Base-by-base conservation (phyloP, 2,329 filamentous ascomycete genomes). In the Allantophomopsis lycopodina region DNA sequence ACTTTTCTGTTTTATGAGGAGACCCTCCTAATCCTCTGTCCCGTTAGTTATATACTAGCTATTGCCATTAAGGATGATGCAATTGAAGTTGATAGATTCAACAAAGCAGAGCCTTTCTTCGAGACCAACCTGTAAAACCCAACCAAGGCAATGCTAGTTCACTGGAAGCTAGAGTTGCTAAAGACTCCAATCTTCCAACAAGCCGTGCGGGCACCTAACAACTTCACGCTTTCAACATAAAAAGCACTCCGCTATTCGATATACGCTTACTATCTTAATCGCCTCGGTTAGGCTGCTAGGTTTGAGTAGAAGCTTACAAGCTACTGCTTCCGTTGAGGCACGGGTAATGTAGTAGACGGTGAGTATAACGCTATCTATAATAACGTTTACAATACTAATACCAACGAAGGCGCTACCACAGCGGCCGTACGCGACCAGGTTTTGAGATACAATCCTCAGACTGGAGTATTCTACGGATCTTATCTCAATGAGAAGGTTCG, bases 241-340 rank as follows among this genome's bases (percentile, higher is more conserved):
- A 37, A 40, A 36, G 36, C 30, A 12, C 16, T 36, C 11, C 15
- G 21, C 12, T 41, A 42, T 20, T 35, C 38, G 23, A 42, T 21
- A 5, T 41, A 38, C 23, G 21, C 14, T 12, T 40, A 16, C 28
- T 43, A 43, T 30, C 41, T 45, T 23, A 14, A 44, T 33, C 44
- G 44, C 17, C 37, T 47, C 16, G 34, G 41, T 21, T 37, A 38
- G 34, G 38, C 38, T 32, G 23, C 21, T 16, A 39, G 39, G 15
- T 43, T 46, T n/a, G 38, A 42, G 18, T 16, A 46, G 28, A 47
- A 39, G 31, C 41, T 48, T 36, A 52, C 45, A 15, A 40, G 40
- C 38, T 49, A 50, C 40, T 49, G 41, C 38, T 49, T 52, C 38
- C 38, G 40, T 31, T 35, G 43, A 41, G 43, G 42, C 16, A 48